Conservation (phyloP, 306 rosid species). For the Boehmeria nivea region DNA sequence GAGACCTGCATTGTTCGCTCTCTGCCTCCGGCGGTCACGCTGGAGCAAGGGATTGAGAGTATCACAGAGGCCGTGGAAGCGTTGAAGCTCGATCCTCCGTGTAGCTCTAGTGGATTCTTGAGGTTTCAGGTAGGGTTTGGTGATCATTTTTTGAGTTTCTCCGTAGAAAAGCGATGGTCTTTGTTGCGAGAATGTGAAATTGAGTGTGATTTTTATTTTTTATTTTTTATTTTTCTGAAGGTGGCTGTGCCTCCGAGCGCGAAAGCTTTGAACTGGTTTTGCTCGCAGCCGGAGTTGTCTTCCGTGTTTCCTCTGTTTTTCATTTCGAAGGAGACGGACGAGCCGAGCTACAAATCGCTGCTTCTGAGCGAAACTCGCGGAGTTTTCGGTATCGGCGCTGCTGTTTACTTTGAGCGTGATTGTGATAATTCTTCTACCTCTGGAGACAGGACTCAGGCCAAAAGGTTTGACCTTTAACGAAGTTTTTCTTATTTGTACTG, state of each 20-base stretch:
- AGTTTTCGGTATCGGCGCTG: slow-evolving; percentile 72
- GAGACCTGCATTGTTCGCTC: slow-evolving; percentile 65
- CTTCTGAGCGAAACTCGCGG: slow-evolving; percentile 61
- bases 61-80: slow-evolving; percentile 54
- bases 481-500: neutral
- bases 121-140: slow-evolving; percentile 61
- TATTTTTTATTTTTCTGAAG: slow-evolving; percentile 28
- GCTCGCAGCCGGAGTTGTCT: slow-evolving; percentile 64
- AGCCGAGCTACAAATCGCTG: slow-evolving; percentile 45
- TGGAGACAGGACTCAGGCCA: slow-evolving; percentile 32
- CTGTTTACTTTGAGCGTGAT: slow-evolving; percentile 47
- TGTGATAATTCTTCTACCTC: slow-evolving; percentile 24
- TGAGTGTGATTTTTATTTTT: neutral
- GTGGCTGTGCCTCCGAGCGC: slow-evolving; percentile 82
- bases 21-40: slow-evolving; percentile 66
- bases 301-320: slow-evolving; percentile 65
- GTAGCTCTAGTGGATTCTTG: slow-evolving; percentile 45
- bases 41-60: slow-evolving; percentile 59
- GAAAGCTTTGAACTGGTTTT: slow-evolving; percentile 75
- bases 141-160: neutral
- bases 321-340: slow-evolving; percentile 52
- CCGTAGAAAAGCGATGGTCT: too few species aligned
- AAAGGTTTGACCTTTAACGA: slow-evolving; percentile 34
- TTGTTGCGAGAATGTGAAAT: too few species aligned
- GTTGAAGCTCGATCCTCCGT: slow-evolving; percentile 51